Conservation (phyloP, 176 grass and related monocot genomes). For the Sorghum bicolor region Sorghum_bicolor_NCBIv3 NC_012871.2:59829501-59830000, state of each 20-base stretch:
- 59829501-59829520: background rate
- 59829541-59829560: background rate
- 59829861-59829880: background rate
- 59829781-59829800: constrained; percentile 7
- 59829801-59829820: background rate
- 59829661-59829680: background rate
- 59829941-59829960: background rate
- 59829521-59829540: background rate
- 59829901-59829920: background rate
- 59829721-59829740: background rate
- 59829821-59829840: background rate
- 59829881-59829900: background rate
- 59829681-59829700: background rate
- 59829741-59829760: background rate
- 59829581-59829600: background rate
- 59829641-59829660: background rate
- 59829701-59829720: background rate
- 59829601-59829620: background rate
- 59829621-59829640: background rate
- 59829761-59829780: background rate
- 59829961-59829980: background rate
- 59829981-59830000: background rate
- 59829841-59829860: background rate
- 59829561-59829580: background rate
- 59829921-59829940: background rate